Conservation (phyloP, 2,329 filamentous ascomycete genomes). For the Sporothrix humicola region DNA sequence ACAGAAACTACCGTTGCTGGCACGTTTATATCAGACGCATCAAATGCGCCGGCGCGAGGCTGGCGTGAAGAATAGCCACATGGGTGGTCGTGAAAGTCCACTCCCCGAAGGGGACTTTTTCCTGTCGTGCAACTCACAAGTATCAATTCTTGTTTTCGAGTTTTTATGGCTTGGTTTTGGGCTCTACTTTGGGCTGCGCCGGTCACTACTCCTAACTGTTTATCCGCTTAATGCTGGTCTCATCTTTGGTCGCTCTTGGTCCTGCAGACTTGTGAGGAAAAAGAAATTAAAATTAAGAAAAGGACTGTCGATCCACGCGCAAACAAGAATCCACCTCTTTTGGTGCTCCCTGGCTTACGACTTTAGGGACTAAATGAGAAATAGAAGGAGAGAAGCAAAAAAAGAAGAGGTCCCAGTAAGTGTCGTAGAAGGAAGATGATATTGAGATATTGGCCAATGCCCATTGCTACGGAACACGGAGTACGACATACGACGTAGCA, state of each 20-base stretch:
- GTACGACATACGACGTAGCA: neutral
- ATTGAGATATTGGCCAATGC: neutral
- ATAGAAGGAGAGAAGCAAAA: too few species aligned
- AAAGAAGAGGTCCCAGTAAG: neutral
- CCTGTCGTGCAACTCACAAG: slow-evolving; percentile 17
- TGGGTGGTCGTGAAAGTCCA: slow-evolving; percentile 11
- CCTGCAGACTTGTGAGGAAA: neutral
- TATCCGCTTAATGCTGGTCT: neutral
- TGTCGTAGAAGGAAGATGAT: neutral
- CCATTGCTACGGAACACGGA: neutral
- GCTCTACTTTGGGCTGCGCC: neutral
- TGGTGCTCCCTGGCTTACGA: neutral
- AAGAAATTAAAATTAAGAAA: neutral
- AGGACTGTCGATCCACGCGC: neutral
- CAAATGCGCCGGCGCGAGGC: slow-evolving; percentile 21
- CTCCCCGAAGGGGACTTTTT: neutral
- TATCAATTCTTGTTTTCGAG: neutral
- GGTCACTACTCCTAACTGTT: too few species aligned
- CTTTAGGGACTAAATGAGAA: too few species aligned
- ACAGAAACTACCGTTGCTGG: neutral
- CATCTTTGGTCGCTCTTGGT: neutral
- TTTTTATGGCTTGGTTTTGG: neutral
- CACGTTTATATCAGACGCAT: neutral
- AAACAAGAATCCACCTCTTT: neutral
- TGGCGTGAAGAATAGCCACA: slow-evolving; percentile 26